phyloP scores from a whole-genome alignment of 257 asterid species.

The Solanum neorickii region DNA sequence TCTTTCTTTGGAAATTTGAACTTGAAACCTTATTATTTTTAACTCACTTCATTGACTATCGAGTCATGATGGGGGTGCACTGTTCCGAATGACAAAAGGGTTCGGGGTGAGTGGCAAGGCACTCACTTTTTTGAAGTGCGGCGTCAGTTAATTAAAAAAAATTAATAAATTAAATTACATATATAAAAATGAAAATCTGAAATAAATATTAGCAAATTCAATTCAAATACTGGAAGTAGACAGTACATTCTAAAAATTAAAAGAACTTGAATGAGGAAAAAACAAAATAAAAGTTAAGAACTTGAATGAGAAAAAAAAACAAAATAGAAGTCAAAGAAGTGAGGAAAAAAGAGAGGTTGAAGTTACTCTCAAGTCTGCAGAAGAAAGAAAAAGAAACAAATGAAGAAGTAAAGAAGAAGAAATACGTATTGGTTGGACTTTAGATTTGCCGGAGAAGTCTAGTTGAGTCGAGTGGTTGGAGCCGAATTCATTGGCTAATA shows the following conservation, averaged over 20 bases:
- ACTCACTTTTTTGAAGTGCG: neutral
- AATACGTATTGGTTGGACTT: neutral
- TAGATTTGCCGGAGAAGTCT: neutral
- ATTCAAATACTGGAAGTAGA: neutral
- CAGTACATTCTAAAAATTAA: too few species aligned
- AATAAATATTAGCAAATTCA: neutral
- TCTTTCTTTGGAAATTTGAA: neutral
- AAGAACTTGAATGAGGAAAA: neutral
- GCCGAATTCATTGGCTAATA: fast-evolving
- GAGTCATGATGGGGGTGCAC: neutral
- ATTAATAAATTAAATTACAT: too few species aligned
- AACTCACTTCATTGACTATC: neutral
- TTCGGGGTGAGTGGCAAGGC: neutral
- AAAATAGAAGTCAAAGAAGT: too few species aligned
- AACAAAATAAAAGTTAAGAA: neutral
- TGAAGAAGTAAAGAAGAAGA: neutral
- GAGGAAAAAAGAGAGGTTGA: neutral
- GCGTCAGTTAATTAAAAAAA: too few species aligned
- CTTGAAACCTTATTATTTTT: neutral
- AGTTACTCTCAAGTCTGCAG: neutral
- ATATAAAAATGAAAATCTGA: too few species aligned
- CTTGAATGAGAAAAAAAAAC: neutral
- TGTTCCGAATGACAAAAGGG: neutral
- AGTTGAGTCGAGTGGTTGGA: neutral
- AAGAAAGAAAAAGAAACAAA: neutral